Conservation (phyloP, 306 rosid genomes). For the Acacia confusa region DNA sequence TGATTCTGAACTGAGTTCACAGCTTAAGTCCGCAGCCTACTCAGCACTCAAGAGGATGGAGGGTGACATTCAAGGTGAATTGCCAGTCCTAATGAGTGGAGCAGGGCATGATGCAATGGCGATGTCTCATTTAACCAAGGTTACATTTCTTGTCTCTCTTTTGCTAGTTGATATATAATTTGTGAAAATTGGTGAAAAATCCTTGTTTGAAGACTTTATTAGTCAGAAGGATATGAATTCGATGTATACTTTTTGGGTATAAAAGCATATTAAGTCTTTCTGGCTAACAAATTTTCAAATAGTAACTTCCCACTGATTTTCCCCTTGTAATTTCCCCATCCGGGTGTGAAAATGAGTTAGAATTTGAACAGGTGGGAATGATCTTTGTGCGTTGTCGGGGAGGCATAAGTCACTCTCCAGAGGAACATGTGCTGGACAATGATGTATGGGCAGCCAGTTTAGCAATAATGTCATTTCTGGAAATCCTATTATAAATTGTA, state of each 20-base stretch:
- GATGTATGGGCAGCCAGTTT: constrained; percentile 87
- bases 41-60: constrained; percentile 67
- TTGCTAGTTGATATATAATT: background rate
- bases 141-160: constrained; percentile 23
- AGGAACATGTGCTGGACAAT: constrained; percentile 73
- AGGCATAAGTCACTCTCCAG: constrained; percentile 91
- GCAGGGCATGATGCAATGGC: constrained; percentile 99
- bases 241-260: too few relatives aligned
- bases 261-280: too few relatives aligned
- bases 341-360: constrained; percentile 25
- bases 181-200: background rate
- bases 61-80: constrained; percentile 69
- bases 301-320: too few relatives aligned
- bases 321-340: background rate
- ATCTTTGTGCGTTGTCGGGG: constrained; percentile 91
- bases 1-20: constrained; percentile 71
- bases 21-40: constrained; percentile 71
- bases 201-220: too few relatives aligned
- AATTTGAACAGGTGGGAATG: constrained; percentile 76
- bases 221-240: too few relatives aligned
- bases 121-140: constrained; percentile 88
- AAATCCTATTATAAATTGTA: constrained; percentile 42
- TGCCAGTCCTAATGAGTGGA: constrained; percentile 85
- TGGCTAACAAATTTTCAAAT: too few relatives aligned
- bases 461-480: constrained; percentile 69